These are phyloP conservation scores for Onygena corvina DNA, from an alignment of 2,329 filamentous ascomycete genomes.

Conservation along the genomic window DNA sequence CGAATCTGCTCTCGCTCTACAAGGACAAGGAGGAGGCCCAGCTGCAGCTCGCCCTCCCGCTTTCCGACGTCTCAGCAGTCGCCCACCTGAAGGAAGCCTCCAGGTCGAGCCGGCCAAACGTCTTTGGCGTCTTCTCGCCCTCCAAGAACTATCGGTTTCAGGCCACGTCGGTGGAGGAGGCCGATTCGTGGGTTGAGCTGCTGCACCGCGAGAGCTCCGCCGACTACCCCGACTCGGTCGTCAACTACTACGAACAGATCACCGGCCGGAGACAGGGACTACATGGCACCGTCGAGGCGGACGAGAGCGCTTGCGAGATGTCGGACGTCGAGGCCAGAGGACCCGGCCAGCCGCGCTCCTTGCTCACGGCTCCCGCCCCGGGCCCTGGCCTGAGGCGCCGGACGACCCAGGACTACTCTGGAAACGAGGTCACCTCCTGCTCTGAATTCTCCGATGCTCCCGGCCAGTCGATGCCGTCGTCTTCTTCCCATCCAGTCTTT, in stretches of 20 bases:
- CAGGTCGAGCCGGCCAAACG: constrained; percentile 71
- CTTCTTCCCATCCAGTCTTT: constrained; percentile 13
- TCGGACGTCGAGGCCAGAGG: constrained; percentile 27
- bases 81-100: constrained; percentile 69
- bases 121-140: constrained; percentile 87
- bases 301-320: constrained; percentile 32
- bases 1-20: constrained; percentile 84
- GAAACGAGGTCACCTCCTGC: constrained; percentile 59
- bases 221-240: constrained; percentile 39
- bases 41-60: constrained; percentile 72
- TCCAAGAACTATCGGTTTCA: constrained; percentile 87
- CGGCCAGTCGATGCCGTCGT: constrained; percentile 19
- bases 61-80: constrained; percentile 84
- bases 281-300: constrained; percentile 17
- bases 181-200: constrained; percentile 71
- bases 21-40: constrained; percentile 83
- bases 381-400: constrained; percentile 21
- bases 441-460: constrained; percentile 70
- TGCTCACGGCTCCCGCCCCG: background rate
- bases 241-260: constrained; percentile 76
- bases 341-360: background rate
- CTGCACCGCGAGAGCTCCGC: constrained; percentile 71
- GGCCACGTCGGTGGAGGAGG: constrained; percentile 59
- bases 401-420: constrained; percentile 43
- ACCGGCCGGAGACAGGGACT: constrained; percentile 21